phyloP scores from a whole-genome alignment of 768 basidiomycete genomes.

The Solioccasus polychromus region DNA sequence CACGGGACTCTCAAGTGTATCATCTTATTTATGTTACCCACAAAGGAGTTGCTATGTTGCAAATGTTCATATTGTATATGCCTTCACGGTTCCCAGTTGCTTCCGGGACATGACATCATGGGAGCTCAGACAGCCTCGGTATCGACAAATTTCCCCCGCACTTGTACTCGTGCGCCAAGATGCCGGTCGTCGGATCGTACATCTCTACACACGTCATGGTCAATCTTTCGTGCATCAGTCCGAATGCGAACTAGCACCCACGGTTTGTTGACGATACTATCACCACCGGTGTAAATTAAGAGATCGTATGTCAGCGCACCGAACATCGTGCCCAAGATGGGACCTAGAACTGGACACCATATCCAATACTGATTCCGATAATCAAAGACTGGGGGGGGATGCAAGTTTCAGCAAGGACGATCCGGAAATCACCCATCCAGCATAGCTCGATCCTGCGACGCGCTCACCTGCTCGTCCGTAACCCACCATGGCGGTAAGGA shows the following conservation, averaged over 20 bases:
- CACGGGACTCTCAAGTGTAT: slow-evolving; percentile 6
- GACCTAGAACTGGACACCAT: slow-evolving; percentile 58
- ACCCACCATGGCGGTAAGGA: slow-evolving; percentile 63
- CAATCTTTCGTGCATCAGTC: not conserved
- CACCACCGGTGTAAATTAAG: slow-evolving; percentile 50
- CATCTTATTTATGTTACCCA: not conserved
- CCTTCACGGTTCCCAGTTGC: too few relatives aligned
- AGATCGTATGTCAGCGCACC: slow-evolving; percentile 55
- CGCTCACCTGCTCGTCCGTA: slow-evolving; percentile 41
- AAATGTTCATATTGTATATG: too few relatives aligned
- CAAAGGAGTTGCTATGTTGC: too few relatives aligned
- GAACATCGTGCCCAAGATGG: slow-evolving; percentile 52
- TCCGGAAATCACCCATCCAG: slow-evolving; percentile 27
- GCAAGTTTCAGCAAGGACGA: not conserved
- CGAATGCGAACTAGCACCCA: slow-evolving; percentile 16
- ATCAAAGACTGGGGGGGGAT: slow-evolving; percentile 16
- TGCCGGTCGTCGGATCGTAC: not conserved
- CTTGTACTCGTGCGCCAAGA: not conserved
- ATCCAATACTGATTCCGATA: slow-evolving; percentile 60
- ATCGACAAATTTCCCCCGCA: not conserved
- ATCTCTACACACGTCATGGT: slow-evolving; percentile 1
- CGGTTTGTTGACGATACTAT: slow-evolving; percentile 50
- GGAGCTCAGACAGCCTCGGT: not conserved
- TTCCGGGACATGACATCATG: too few relatives aligned
- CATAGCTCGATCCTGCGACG: slow-evolving; percentile 16